These are phyloP conservation scores for Entoloma clypeatum DNA, from an alignment of 1,284 basidiomycete genomes.

Conservation along the genomic window DNA sequence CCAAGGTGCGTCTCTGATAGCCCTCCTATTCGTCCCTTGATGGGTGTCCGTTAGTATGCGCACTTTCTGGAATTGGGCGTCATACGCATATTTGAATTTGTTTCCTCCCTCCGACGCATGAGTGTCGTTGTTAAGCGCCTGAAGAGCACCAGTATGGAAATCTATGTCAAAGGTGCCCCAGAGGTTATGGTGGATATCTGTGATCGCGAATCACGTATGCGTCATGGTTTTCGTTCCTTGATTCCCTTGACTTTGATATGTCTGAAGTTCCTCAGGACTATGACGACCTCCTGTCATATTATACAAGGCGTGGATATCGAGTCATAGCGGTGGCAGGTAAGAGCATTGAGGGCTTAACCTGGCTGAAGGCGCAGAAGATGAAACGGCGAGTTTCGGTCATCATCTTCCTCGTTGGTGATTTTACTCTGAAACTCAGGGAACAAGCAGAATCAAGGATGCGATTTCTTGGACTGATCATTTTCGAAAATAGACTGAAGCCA, in stretches of 20 bases:
- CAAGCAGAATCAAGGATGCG: conserved; percentile 90
- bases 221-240: conserved; percentile 8
- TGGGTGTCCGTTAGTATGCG: conserved; percentile 58
- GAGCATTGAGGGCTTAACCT: conserved; percentile 88
- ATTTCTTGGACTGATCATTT: conserved; percentile 96
- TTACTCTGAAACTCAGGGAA: conserved; percentile 55
- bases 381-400: conserved; percentile 58
- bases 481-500: conserved; percentile 98
- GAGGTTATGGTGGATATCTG: conserved; percentile 98
- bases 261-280: conserved; percentile 89
- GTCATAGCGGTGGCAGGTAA: conserved; percentile 99
- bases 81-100: conserved; percentile 95
- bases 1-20: conserved; percentile 50
- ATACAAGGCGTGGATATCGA: conserved; percentile 95
- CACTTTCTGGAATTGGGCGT: conserved; percentile 97
- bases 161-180: conserved; percentile 98
- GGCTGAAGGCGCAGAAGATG: conserved; percentile 97
- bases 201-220: conserved; percentile 80
- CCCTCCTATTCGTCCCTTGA: neutral
- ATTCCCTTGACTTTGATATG: conserved; percentile 4
- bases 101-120: conserved; percentile 91
- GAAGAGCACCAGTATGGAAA: conserved; percentile 93
- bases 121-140: conserved; percentile 96
- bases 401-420: conserved; percentile 6
- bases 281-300: conserved; percentile 94